phyloP scores from a whole-genome alignment of 2,329 filamentous ascomycete genomes.

The Stemphylium vesicarium region DNA sequence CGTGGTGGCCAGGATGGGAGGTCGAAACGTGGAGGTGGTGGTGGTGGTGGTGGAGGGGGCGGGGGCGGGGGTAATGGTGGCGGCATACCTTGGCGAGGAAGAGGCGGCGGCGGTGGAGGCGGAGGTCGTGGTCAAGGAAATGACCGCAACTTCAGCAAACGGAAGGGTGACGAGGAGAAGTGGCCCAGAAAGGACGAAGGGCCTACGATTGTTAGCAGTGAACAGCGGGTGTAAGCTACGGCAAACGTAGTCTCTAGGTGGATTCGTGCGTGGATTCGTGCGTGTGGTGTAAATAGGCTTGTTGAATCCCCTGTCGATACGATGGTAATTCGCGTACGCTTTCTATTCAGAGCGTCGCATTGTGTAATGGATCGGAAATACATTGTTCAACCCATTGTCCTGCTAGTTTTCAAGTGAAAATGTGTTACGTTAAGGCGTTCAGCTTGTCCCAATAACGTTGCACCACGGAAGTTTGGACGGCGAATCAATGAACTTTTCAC shows the following conservation, averaged over 20 bases:
- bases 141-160: constrained; percentile 14
- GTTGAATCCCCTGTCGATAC: not conserved
- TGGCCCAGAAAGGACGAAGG: constrained; percentile 14
- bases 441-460: not conserved
- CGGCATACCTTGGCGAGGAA: constrained; percentile 19
- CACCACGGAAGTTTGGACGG: too few species aligned
- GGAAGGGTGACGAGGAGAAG: constrained; percentile 16
- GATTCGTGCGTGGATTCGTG: not conserved
- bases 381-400: not conserved
- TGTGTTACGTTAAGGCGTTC: not conserved
- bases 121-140: constrained; percentile 3
- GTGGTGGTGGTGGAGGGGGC: constrained; percentile 14
- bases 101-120: constrained; percentile 13
- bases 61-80: constrained; percentile 6
- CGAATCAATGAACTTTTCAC: too few species aligned
- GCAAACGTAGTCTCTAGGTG: not conserved
- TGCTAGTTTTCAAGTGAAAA: not conserved
- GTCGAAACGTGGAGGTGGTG: constrained; percentile 16
- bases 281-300: not conserved
- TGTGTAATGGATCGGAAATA: constrained; percentile 1
- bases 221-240: not conserved
- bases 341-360: not conserved
- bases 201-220: constrained; percentile 24
- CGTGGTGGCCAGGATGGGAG: constrained; percentile 17
- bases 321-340: not conserved